Conservation (phyloP, 352 stramenopile genomes). For the Phytophthora capsici region DNA sequence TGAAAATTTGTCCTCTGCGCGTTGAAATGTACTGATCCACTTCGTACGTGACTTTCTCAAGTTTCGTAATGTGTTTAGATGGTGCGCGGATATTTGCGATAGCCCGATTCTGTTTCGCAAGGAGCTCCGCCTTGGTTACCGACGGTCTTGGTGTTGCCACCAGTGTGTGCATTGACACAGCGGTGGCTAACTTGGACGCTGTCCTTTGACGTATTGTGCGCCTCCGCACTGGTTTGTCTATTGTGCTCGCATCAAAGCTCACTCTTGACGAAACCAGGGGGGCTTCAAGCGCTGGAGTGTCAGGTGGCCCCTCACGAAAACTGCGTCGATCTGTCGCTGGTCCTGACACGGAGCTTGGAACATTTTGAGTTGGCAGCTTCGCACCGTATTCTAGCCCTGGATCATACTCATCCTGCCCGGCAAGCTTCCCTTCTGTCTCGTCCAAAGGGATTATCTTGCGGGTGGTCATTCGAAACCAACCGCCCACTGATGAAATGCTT, state of each 20-base stretch:
- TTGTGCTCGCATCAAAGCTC: conserved; percentile 22
- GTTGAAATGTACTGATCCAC: conserved; percentile 75
- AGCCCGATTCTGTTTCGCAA: conserved; percentile 31
- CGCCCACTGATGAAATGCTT: neutral
- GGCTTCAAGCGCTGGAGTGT: conserved; percentile 2
- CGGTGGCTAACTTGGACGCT: conserved; percentile 19
- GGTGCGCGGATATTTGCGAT: conserved; percentile 31
- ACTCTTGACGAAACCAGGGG: conserved; percentile 11
- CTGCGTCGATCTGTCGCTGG: conserved; percentile 1
- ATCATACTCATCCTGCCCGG: neutral
- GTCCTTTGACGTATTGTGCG: conserved; percentile 21
- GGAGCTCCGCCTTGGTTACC: conserved; percentile 23
- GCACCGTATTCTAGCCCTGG: neutral
- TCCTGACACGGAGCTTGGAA: conserved; percentile 5
- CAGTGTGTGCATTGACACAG: conserved; percentile 22
- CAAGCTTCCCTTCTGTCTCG: conserved; percentile 1
- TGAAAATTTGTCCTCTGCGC: conserved; percentile 55
- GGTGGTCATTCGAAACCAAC: conserved; percentile 13
- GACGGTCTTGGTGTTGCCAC: neutral
- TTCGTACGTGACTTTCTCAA: conserved; percentile 54
- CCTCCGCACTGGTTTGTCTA: conserved; percentile 12
- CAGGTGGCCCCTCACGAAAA: conserved; percentile 11
- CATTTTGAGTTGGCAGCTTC: conserved; percentile 5
- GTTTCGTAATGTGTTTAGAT: conserved; percentile 36
- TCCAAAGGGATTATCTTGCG: conserved; percentile 31